Evolutionary conservation across 306 rosid genomes (phyloP).

Genomic region (Acacia crassicarpa): DNA sequence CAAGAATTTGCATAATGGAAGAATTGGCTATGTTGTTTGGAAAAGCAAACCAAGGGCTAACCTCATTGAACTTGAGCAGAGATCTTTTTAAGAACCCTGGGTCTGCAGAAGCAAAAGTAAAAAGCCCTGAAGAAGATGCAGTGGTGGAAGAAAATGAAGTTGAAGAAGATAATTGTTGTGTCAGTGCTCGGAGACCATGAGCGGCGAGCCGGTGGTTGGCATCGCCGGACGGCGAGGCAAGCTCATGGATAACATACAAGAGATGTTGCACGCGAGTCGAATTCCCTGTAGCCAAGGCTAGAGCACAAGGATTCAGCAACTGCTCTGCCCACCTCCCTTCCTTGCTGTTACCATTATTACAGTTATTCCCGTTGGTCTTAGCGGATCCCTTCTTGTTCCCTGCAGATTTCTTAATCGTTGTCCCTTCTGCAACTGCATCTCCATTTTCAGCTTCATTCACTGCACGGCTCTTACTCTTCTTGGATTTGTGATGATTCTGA

Average conservation of each 20-base stretch:
- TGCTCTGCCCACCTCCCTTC: conserved; percentile 99
- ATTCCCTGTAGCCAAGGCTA: conserved; percentile 58
- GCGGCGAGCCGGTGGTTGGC: conserved; percentile 85
- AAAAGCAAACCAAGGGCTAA: conserved; percentile 91
- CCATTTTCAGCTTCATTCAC: conserved; percentile 42
- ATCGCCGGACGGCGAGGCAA: conserved; percentile 72
- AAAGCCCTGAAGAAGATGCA: conserved; percentile 27
- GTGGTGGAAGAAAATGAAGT: conserved; percentile 35
- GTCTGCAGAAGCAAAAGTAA: conserved; percentile 64
- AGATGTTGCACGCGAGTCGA: conserved; percentile 78
- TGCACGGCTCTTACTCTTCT: conserved; percentile 41
- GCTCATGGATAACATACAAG: conserved; percentile 81
- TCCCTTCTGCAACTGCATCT: conserved; percentile 34
- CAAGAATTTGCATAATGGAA: conserved; percentile 75
- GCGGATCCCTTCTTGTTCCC: conserved; percentile 55
- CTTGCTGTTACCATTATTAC: conserved; percentile 59
- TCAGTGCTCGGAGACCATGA: conserved; percentile 67
- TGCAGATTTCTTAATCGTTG: conserved; percentile 42
- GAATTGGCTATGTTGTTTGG: conserved; percentile 84
- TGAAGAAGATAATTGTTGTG: conserved; percentile 54
- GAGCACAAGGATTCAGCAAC: conserved; percentile 82
- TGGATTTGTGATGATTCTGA: conserved; percentile 38
- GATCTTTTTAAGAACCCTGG: conserved; percentile 67
- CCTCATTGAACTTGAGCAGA: conserved; percentile 81
- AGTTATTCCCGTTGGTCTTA: conserved; percentile 59